Conservation (phyloP, 2,329 filamentous ascomycete species). For the Cercospora sesami region DNA sequence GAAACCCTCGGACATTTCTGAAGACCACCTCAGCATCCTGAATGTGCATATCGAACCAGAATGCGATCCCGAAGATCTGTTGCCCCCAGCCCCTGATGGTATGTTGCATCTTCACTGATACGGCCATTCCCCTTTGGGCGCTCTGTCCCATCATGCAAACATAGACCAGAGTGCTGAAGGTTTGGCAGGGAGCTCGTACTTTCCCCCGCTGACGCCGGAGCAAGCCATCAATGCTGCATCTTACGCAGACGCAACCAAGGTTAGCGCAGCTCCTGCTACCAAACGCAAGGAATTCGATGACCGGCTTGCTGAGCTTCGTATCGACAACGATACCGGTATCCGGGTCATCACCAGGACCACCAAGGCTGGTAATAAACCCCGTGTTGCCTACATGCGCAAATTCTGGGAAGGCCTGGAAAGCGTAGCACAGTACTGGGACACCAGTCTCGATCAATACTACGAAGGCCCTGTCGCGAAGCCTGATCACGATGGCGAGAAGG, state of each 20-base stretch:
- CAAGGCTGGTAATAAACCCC: conserved; percentile 47
- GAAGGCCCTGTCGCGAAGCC: conserved; percentile 31
- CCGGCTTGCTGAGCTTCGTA: conserved; percentile 53
- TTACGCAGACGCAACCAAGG: conserved; percentile 34
- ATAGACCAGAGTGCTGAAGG: background rate
- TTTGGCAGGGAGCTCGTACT: conserved; percentile 34
- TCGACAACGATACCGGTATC: conserved; percentile 60
- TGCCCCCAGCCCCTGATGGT: conserved; percentile 39
- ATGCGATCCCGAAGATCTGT: conserved; percentile 44
- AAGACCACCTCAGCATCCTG: conserved; percentile 44
- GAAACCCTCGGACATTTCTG: conserved; percentile 45
- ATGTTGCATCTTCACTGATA: background rate
- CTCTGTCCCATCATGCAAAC: background rate
- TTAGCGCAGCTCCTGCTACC: conserved; percentile 52
- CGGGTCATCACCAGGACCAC: conserved; percentile 55
- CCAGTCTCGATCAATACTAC: conserved; percentile 58
- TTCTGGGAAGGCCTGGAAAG: conserved; percentile 62
- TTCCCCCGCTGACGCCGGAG: conserved; percentile 38
- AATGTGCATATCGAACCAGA: conserved; percentile 45
- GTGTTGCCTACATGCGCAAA: conserved; percentile 58
- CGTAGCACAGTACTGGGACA: conserved; percentile 64
- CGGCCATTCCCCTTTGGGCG: background rate
- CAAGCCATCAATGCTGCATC: conserved; percentile 36
- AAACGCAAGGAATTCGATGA: conserved; percentile 51
- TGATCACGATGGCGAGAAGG: conserved; percentile 23